A percentile compares a stretch with the other conserved stretches of the same genome.
These are phyloP conservation scores for Austroboletus novae-zelandiae DNA, from an alignment of 1,284 basidiomycete species.

Conservation along the genomic window DNA sequence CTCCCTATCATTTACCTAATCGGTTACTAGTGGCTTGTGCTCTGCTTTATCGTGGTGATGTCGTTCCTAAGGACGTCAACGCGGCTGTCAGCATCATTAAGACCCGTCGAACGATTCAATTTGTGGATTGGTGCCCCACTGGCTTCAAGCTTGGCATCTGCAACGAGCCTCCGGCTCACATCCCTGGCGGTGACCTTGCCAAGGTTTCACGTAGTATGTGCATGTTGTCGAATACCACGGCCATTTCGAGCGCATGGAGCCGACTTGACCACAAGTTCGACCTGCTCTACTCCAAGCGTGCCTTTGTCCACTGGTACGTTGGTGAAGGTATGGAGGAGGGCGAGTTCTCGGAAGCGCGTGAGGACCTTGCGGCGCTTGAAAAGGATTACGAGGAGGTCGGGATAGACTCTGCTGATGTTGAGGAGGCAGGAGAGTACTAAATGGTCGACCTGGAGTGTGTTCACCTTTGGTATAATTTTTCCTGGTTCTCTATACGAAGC, in stretches of 20 bases:
- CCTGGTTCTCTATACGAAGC: slow-evolving; percentile 19
- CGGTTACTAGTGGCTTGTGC: slow-evolving; percentile 62
- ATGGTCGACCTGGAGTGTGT: slow-evolving; percentile 4
- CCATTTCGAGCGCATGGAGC: slow-evolving; percentile 87
- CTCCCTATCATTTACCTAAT: slow-evolving; percentile 7
- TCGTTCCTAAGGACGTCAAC: slow-evolving; percentile 89
- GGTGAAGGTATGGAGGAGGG: slow-evolving; percentile 99
- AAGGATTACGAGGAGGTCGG: slow-evolving; percentile 97
- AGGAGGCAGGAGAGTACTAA: slow-evolving; percentile 78
- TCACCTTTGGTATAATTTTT: slow-evolving; percentile 15
- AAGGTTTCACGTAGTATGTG: slow-evolving; percentile 86
- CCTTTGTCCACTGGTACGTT: slow-evolving; percentile 93
- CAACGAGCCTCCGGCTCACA: slow-evolving; percentile 83
- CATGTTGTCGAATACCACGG: slow-evolving; percentile 88
- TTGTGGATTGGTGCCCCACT: slow-evolving; percentile 91
- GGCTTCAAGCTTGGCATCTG: slow-evolving; percentile 90
- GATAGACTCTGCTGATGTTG: slow-evolving; percentile 83
- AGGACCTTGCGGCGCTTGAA: slow-evolving; percentile 95
- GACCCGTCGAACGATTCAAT: slow-evolving; percentile 81
- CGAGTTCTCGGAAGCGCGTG: slow-evolving; percentile 96
- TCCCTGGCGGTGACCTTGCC: slow-evolving; percentile 85
- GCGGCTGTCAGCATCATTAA: slow-evolving; percentile 84
- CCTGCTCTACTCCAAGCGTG: slow-evolving; percentile 88
- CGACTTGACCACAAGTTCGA: slow-evolving; percentile 96
- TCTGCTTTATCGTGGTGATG: slow-evolving; percentile 81